Percentiles rank a stretch among this genome's conserved stretches.
Evolutionary conservation across 108 stramenopile species (phyloP).

Genomic region (Mayamaea pseudoterrestris): DNA sequence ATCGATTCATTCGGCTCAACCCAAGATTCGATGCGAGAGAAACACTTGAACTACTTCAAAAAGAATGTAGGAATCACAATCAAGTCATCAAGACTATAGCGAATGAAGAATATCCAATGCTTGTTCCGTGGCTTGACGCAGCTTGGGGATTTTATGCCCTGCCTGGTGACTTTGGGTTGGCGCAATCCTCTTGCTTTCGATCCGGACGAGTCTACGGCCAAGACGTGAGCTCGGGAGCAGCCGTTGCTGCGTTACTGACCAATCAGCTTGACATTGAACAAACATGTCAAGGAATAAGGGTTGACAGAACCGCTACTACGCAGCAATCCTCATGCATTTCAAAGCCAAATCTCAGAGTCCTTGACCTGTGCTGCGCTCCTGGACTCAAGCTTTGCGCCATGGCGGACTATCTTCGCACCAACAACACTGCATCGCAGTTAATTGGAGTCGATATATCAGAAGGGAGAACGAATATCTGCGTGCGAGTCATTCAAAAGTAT

Average conservation of each 20-base stretch:
- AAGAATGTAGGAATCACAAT: background rate
- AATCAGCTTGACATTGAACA: conserved; percentile 30
- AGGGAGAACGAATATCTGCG: conserved; percentile 47
- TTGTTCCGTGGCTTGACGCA: conserved; percentile 45
- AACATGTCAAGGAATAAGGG: background rate
- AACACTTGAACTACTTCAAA: background rate
- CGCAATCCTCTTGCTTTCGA: conserved; percentile 41
- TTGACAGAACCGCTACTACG: too few species aligned
- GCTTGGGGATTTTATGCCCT: conserved; percentile 53
- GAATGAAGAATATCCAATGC: conserved; percentile 8
- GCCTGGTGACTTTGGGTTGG: conserved; percentile 42
- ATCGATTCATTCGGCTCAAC: too few species aligned
- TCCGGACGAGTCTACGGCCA: conserved; percentile 75
- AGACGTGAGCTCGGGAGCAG: conserved; percentile 83
- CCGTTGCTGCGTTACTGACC: conserved; percentile 56
- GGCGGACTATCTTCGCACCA: conserved; percentile 36
- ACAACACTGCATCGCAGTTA: background rate
- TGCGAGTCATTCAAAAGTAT: conserved; percentile 69
- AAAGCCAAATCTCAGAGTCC: conserved; percentile 27
- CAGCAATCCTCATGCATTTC: background rate
- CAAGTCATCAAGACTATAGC: background rate
- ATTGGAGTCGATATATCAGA: conserved; percentile 74
- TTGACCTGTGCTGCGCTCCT: conserved; percentile 88
- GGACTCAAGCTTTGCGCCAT: conserved; percentile 78
- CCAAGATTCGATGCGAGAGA: too few species aligned